A percentile compares a stretch with the other conserved stretches of the same genome.
phyloP scores from a whole-genome alignment of 164 flowering plant genomes.

The Saururus chinensis region DNA sequence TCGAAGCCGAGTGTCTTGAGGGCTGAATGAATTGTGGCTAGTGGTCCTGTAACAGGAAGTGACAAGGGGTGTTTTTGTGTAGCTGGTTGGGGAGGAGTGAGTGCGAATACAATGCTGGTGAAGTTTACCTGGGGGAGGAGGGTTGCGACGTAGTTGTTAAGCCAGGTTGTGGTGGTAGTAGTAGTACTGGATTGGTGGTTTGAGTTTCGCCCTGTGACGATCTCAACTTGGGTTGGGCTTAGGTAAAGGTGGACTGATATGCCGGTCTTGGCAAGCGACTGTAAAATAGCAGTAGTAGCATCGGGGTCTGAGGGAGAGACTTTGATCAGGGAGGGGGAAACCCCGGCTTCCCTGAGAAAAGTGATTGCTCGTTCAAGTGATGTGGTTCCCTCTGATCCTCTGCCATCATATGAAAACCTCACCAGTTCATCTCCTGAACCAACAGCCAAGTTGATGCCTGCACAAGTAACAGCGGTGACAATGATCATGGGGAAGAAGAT shows the following conservation, averaged over 20 bases:
- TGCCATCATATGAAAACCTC: slow-evolving; percentile 38
- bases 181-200: slow-evolving; percentile 7
- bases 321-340: slow-evolving; percentile 21
- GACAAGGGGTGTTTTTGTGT: not conserved
- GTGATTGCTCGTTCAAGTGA: slow-evolving; percentile 15
- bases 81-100: slow-evolving; percentile 7
- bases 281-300: no score
- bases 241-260: slow-evolving; percentile 32
- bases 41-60: slow-evolving; percentile 1
- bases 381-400: slow-evolving; percentile 17
- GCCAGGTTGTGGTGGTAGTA: slow-evolving; percentile 1
- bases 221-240: no score
- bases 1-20: slow-evolving; percentile 18
- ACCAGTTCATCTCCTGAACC: slow-evolving; percentile 14
- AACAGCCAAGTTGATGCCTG: not conserved
- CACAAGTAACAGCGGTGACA: not conserved
- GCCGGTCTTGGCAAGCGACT: slow-evolving; percentile 13
- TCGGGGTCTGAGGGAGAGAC: slow-evolving; percentile 17
- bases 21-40: slow-evolving; percentile 27
- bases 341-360: slow-evolving; percentile 21
- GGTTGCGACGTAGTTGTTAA: slow-evolving; percentile 22
- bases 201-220: no score
- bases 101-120: slow-evolving; percentile 23
- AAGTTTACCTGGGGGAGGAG: slow-evolving; percentile 19
- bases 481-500: not conserved